These are phyloP conservation scores for Cenchrus purpureus DNA, from an alignment of 176 grass and related monocot species.

Conservation along the genomic window DNA sequence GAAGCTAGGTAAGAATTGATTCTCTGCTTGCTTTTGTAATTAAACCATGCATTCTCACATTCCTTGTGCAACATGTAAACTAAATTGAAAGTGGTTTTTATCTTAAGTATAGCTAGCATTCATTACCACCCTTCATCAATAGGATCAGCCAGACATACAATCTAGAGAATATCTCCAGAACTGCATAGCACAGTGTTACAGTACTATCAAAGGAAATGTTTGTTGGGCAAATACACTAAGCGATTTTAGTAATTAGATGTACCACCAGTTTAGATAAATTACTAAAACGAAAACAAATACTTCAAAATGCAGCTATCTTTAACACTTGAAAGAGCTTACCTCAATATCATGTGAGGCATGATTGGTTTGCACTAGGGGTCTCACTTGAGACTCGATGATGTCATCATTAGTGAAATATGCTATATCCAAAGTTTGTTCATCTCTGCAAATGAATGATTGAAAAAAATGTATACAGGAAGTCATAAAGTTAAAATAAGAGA, in stretches of 20 bases:
- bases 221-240: neutral
- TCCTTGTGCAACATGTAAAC: neutral
- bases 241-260: neutral
- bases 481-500: neutral
- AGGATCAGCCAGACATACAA: neutral
- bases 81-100: neutral
- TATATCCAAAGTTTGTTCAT: neutral
- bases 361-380: neutral
- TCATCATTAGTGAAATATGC: neutral
- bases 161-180: neutral
- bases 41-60: neutral
- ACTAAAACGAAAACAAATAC: neutral
- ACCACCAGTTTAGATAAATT: neutral
- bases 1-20: neutral
- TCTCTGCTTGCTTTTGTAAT: neutral
- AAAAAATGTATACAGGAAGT: neutral
- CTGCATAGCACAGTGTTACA: neutral
- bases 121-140: neutral
- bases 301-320: neutral
- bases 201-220: constrained; percentile 13
- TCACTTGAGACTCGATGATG: neutral
- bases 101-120: neutral
- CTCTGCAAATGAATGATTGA: constrained; percentile 22
- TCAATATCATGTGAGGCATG: neutral
- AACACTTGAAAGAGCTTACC: constrained; percentile 24